Evolutionary conservation across 805 yeast genomes (phyloP).

Genomic region (Sugiyamaella valdiviana): DNA sequence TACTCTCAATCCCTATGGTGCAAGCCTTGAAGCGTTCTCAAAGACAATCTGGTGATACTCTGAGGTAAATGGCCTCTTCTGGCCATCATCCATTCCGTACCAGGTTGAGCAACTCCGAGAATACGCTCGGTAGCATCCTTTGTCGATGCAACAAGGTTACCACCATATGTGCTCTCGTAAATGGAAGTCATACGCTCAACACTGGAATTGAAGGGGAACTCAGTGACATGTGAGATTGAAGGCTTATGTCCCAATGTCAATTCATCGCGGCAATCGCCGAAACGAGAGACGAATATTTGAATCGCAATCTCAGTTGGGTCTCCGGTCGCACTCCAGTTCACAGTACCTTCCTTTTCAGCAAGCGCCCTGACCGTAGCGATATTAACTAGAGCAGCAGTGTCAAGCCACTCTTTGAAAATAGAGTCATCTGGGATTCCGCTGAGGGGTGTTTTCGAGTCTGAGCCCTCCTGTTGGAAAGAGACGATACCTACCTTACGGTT

Average conservation of each 20-base stretch:
- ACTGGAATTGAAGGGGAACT: constrained; percentile 70
- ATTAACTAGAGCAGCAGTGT: constrained; percentile 70
- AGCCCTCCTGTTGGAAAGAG: constrained; percentile 34
- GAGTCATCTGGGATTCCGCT: constrained; percentile 4
- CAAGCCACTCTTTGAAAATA: constrained; percentile 46
- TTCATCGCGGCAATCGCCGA: constrained; percentile 35
- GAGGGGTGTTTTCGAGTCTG: constrained; percentile 15
- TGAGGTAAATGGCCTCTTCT: constrained; percentile 33
- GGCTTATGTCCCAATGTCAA: constrained; percentile 36
- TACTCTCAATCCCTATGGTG: constrained; percentile 64
- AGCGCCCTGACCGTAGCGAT: constrained; percentile 57
- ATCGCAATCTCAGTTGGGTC: constrained; percentile 89
- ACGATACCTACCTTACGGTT: constrained; percentile 57
- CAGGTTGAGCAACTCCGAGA: constrained; percentile 50
- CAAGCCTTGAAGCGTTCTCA: constrained; percentile 50
- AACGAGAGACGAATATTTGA: constrained; percentile 64
- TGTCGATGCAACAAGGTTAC: constrained; percentile 38
- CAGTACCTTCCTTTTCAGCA: constrained; percentile 38
- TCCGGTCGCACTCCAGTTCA: constrained; percentile 71
- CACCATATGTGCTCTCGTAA: constrained; percentile 36
- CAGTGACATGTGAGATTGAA: constrained; percentile 43
- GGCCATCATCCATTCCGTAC: constrained; percentile 35
- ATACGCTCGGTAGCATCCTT: constrained; percentile 78
- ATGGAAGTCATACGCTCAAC: constrained; percentile 68
- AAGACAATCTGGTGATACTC: constrained; percentile 41